Evolutionary conservation across 257 asterid genomes (phyloP).

Genomic region (Nicotiana undulata): DNA sequence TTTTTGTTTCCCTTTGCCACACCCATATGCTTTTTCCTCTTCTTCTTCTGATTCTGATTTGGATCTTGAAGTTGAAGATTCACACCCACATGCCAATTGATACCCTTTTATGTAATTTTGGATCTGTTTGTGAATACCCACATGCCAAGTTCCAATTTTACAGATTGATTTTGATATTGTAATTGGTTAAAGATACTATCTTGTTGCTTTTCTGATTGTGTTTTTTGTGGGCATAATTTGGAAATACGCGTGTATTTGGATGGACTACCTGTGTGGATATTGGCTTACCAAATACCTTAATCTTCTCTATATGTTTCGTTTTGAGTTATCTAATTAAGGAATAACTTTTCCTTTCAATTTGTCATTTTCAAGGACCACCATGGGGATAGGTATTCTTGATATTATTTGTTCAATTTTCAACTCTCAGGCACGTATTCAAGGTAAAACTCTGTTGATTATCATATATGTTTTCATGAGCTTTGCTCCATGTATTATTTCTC

Average conservation of each 20-base stretch:
- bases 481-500: not conserved
- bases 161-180: not conserved
- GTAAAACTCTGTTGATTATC: not conserved
- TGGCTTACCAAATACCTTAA: not conserved
- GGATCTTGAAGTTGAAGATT: not conserved
- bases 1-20: constrained; percentile 59
- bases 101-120: not conserved
- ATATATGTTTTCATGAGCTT: not conserved
- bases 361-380: not conserved
- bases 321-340: not conserved
- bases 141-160: not conserved
- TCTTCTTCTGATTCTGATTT: constrained; percentile 7
- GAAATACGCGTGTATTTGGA: not conserved
- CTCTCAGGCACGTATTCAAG: not conserved
- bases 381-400: not conserved
- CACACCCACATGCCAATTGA: not conserved
- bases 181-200: not conserved
- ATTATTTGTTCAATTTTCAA: not conserved
- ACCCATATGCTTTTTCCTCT: constrained; percentile 13
- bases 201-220: not conserved
- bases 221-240: not conserved
- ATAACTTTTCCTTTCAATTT: not conserved
- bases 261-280: not conserved
- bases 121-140: not conserved
- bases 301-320: not conserved